Percentiles rank a stretch among this genome's conserved stretches.
These are phyloP conservation scores for Clausena lansium DNA, from an alignment of 345 rosid species.

Conservation along the genomic window DNA sequence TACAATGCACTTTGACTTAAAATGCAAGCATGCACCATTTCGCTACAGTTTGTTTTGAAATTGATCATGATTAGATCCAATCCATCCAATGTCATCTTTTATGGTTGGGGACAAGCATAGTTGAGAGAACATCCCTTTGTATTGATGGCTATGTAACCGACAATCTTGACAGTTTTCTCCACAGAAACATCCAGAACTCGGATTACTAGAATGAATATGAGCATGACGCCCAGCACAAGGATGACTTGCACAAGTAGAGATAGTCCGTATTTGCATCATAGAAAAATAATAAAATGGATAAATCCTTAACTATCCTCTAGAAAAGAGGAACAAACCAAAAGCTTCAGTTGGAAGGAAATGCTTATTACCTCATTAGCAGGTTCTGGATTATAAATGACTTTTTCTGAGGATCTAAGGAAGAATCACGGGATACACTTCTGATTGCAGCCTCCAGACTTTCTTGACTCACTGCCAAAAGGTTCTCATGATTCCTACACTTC, in stretches of 20 bases:
- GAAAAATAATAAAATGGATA: not conserved
- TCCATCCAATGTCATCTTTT: not conserved
- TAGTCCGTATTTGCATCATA: not conserved
- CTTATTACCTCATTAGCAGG: slow-evolving; percentile 59
- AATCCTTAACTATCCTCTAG: not conserved
- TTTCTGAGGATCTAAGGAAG: slow-evolving; percentile 57
- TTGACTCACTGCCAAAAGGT: slow-evolving; percentile 45
- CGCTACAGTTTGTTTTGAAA: not conserved
- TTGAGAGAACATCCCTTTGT: not conserved
- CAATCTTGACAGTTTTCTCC: not conserved
- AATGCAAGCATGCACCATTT: not conserved
- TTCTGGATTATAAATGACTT: slow-evolving; percentile 64
- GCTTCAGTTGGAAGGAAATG: not conserved
- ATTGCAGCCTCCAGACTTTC: slow-evolving; percentile 66
- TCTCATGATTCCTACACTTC: slow-evolving; percentile 33
- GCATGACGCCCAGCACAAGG: not conserved
- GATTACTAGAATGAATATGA: not conserved
- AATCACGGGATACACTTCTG: slow-evolving; percentile 65
- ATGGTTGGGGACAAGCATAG: not conserved
- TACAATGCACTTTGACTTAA: not conserved
- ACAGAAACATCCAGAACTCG: not conserved
- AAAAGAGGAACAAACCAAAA: not conserved
- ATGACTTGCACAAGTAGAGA: not conserved
- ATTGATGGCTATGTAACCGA: not conserved
- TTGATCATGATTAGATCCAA: not conserved